These are phyloP conservation scores for Euphorbia lathyris DNA, from an alignment of 345 rosid species.

Conservation along the genomic window DNA sequence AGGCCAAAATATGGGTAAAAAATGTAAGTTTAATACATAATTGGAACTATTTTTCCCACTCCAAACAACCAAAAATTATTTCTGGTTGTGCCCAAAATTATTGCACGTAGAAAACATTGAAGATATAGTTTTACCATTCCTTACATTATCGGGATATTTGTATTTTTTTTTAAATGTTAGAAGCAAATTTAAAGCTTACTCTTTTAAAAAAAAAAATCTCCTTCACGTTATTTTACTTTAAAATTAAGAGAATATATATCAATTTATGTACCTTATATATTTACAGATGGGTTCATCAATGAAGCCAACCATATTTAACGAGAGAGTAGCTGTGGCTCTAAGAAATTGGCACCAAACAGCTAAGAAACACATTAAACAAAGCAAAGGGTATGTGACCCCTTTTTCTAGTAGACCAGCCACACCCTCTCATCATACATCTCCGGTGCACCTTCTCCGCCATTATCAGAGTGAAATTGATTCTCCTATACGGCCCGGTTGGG, in stretches of 20 bases:
- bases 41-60: too few species aligned
- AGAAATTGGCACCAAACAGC: slow-evolving; percentile 39
- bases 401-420: slow-evolving; percentile 49
- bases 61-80: too few species aligned
- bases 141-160: too few species aligned
- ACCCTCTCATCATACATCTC: slow-evolving; percentile 58
- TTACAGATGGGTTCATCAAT: slow-evolving; percentile 39
- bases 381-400: slow-evolving; percentile 24
- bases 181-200: too few species aligned
- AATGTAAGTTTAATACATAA: too few species aligned
- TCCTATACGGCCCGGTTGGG: slow-evolving; percentile 37
- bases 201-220: too few species aligned
- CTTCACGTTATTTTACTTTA: too few species aligned
- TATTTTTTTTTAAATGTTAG: too few species aligned
- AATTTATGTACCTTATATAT: not conserved
- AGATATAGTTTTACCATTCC: too few species aligned
- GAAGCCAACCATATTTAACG: slow-evolving; percentile 43
- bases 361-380: slow-evolving; percentile 25
- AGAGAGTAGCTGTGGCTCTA: slow-evolving; percentile 35
- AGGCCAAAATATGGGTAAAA: too few species aligned
- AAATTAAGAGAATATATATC: not conserved
- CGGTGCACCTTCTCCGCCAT: slow-evolving; percentile 55
- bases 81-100: too few species aligned
- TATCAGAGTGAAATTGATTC: slow-evolving; percentile 36
- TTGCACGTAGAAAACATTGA: too few species aligned